Evolutionary conservation across 2,329 filamentous ascomycete species (phyloP), one percentile per base, ranked within the genome.

Genomic region (Talaromyces sp.): DNA sequence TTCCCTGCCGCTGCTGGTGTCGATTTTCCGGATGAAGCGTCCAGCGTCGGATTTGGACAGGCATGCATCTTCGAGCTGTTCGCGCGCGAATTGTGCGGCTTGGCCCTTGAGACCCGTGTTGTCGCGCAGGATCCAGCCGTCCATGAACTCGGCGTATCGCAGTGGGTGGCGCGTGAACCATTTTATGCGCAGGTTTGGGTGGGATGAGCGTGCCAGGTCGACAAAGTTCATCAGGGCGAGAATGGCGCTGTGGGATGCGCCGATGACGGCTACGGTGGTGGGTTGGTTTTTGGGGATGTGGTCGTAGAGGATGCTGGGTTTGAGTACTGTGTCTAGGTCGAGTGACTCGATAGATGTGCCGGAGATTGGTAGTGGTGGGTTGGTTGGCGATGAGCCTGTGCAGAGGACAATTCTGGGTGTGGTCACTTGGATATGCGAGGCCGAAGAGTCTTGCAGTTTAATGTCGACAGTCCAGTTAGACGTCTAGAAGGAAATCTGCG

Each of bases 31-130:
- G 62, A 86, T 72, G 64, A 81, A 74, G 18, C 75, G 73, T 55
- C 78, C 77, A 2, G 83, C 82, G 16, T 77, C 72, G 44, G 81
- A 83, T 7, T 70, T 65, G 5, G 73, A 64, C 7, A 87, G 75
- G 0, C 70, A 72, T 2, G 78, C 78, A 42, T 82, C 81, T 65
- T 88, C 86, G 0, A 89, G 78, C 61, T 87, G 83, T 28, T 81
- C 73, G 50, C 79, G 80, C 0, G 86, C 86, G 77, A 85, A 89
- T 5, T 79, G 76, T 0, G 86, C 86, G 0, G 84, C 85, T 42
- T 80, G 76, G 23, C 86, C 86, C 71, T 89, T 88, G 31, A 89
- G 77, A 3, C 86, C 86, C 0, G 86, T 88, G 72, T 88, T 89
- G 68, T 89, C 86, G 59, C 83, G 81, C 30, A 86, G 72, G 63